Conservation (phyloP, 176 grass and related monocot species). For the Bothriochloa decipiens region DNA sequence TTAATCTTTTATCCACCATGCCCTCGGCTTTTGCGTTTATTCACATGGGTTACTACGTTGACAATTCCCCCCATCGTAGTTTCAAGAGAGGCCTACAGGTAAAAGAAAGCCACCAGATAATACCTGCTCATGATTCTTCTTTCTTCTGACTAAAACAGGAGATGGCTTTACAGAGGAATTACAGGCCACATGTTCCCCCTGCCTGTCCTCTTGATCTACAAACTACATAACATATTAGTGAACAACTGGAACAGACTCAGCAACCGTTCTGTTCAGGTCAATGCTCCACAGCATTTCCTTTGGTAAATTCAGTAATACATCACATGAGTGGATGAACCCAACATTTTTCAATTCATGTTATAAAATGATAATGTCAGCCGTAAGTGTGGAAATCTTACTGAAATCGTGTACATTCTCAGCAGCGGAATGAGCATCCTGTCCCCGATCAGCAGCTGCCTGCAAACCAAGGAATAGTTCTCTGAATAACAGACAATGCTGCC, state of each 20-base stretch:
- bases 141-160: not conserved
- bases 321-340: not conserved
- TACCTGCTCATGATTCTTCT: slow-evolving; percentile 41
- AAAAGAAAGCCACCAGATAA: not conserved
- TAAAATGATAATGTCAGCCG: not conserved
- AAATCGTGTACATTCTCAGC: fast-evolving
- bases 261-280: not conserved
- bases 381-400: slow-evolving; percentile 4
- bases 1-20: too few species aligned
- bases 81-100: not conserved
- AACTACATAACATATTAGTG: not conserved
- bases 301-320: not conserved
- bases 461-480: not conserved
- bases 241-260: not conserved
- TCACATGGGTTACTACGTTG: slow-evolving; percentile 18
- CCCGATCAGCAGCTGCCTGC: not conserved
- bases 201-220: not conserved
- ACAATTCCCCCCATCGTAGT: not conserved
- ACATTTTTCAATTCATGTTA: not conserved
- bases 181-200: not conserved
- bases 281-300: not conserved
- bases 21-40: not conserved
- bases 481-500: not conserved
- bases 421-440: not conserved
- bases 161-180: not conserved